Evolutionary conservation across 176 grass and related monocot genomes (phyloP), one percentile per base, ranked within the genome.

Genomic region (Urochloa ruziziensis): DNA sequence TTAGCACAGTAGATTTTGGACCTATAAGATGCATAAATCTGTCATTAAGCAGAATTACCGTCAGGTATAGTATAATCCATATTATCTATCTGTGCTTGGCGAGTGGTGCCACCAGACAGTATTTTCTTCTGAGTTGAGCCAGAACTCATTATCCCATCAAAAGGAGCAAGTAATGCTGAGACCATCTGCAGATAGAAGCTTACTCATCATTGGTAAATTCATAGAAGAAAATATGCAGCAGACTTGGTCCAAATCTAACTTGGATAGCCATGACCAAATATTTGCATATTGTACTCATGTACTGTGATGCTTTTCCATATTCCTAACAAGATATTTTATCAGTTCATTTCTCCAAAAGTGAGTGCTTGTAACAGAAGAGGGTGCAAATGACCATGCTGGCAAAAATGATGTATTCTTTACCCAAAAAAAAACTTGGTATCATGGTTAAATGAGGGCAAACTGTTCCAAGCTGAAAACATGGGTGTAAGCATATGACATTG

Each of bases 51-150:
- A 86, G 46, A 79, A 74, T 70, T 95, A 96, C 94, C 94, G 66
- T 96, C 91, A 73, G 94, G 88, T 78, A 96, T 91, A 81, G 79
- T 71, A 80, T 62, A 84, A 67, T 91, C 86, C 30, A 63, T 36
- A 84, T 69, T 72, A 84, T 88, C 82, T 77, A 62, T 33, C 24
- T 74, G 79, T 76, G 62, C 49, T 78, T 96, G 86, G 72, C 89
- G 78, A 71, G 63, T 49, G 35, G 7, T 63, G 18, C 62, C 58
- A 68, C 48, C 69, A 70, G 62, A 87, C 57, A 46, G 73, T 78
- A 70, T 65, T 67, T 77, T 34, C 74, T 89, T 83, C 53, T 83
- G 85, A 73, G 74, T 70, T 82, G 80, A 77, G 56, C 68, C 85
- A 77, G 85, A 84, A 80, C 67, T 89, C 40, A 70, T 52, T 75